phyloP scores from a whole-genome alignment of 768 basidiomycete species.

The Gymnopilus junonius region DNA sequence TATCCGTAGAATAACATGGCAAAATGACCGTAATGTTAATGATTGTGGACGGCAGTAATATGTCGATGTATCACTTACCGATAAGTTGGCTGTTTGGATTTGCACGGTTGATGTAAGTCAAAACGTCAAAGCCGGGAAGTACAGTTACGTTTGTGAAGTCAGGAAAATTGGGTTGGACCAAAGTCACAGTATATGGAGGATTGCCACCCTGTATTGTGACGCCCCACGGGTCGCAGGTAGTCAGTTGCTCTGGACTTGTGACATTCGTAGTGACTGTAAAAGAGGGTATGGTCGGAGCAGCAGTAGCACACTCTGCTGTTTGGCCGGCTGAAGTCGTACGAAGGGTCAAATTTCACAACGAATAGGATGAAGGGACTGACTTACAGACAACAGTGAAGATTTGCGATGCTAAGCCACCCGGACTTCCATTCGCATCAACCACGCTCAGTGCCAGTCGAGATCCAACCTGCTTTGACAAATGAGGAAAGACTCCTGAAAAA shows the following conservation, averaged over 20 bases:
- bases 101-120: slow-evolving; percentile 46
- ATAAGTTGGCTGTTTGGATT: slow-evolving; percentile 37
- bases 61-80: slow-evolving; percentile 32
- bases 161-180: slow-evolving; percentile 39
- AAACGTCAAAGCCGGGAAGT: slow-evolving; percentile 34
- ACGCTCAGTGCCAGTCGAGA: slow-evolving; percentile 44
- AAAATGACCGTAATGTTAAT: slow-evolving; percentile 1
- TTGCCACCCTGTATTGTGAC: slow-evolving; percentile 43
- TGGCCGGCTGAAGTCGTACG: background rate
- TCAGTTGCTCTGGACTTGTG: slow-evolving; percentile 36
- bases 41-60: background rate
- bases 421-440: slow-evolving; percentile 42
- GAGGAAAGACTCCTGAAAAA: background rate
- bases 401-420: slow-evolving; percentile 38
- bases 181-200: slow-evolving; percentile 45
- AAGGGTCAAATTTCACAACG: background rate
- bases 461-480: slow-evolving; percentile 27
- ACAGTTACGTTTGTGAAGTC: slow-evolving; percentile 44
- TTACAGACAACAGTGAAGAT: slow-evolving; percentile 29
- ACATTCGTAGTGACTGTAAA: slow-evolving; percentile 38
- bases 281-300: background rate
- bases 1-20: slow-evolving; percentile 15
- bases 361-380: background rate
- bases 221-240: slow-evolving; percentile 49
- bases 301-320: background rate